Conservation (phyloP, 139 green algal species). For the Eudorina sp. region DNA sequence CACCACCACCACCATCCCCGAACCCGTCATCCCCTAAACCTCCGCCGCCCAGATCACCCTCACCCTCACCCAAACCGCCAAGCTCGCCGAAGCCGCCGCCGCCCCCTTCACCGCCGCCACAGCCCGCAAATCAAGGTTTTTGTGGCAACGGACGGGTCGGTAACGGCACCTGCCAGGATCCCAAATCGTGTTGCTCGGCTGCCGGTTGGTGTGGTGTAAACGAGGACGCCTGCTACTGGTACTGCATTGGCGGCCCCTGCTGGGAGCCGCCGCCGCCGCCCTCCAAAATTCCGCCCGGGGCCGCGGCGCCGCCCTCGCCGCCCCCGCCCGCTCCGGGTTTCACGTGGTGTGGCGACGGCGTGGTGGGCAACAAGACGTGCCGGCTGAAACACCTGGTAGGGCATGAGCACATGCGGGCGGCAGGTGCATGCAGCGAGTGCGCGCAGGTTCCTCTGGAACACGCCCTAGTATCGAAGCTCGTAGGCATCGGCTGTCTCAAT, state of each 20-base stretch:
- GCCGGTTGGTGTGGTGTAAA: neutral
- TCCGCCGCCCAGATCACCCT: neutral
- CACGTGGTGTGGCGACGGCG: neutral
- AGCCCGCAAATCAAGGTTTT: neutral
- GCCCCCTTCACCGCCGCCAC: neutral
- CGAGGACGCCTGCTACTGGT: constrained; percentile 1
- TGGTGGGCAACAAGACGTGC: constrained; percentile 31
- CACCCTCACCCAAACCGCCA: neutral
- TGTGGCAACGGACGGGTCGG: constrained; percentile 19
- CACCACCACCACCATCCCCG: neutral
- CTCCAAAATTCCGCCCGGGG: too few relatives aligned
- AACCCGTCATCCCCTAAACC: neutral
- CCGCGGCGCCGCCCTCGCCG: neutral
- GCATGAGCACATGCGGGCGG: neutral
- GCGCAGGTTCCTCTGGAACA: too few relatives aligned
- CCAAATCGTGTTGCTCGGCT: neutral
- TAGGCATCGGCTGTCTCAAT: neutral
- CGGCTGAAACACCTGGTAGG: neutral
- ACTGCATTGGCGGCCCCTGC: constrained; percentile 15
- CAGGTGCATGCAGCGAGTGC: neutral
- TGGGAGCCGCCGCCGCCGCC: constrained; percentile 5
- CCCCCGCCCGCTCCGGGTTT: neutral
- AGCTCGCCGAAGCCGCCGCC: neutral
- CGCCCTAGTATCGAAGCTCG: too few relatives aligned
- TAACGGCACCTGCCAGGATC: neutral